Conservation (phyloP, 164 flowering plant species). For the Berberis thunbergii region DNA sequence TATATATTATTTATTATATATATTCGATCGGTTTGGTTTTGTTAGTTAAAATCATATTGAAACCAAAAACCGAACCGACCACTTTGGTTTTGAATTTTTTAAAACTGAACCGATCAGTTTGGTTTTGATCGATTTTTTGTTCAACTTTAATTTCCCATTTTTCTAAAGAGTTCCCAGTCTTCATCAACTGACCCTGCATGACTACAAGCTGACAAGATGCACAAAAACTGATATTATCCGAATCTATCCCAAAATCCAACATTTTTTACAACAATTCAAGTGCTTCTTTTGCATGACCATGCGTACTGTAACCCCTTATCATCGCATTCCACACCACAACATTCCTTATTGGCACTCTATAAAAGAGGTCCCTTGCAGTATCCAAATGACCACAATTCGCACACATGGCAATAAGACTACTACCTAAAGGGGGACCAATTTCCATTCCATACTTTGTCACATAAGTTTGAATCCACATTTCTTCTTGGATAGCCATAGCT, state of each 20-base stretch:
- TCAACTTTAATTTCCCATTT: constrained; percentile 9
- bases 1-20: no score
- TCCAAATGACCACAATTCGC: background rate
- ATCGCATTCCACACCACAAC: constrained; percentile 33
- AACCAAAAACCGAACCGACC: no score
- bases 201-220: constrained; percentile 34
- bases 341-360: constrained; percentile 20
- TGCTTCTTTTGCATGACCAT: constrained; percentile 19
- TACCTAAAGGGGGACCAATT: background rate
- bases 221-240: constrained; percentile 24
- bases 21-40: no score
- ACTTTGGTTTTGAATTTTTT: no score
- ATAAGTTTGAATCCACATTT: background rate
- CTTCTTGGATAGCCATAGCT: background rate
- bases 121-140: no score
- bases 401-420: background rate
- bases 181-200: constrained; percentile 30
- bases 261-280: constrained; percentile 22
- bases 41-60: no score
- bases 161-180: constrained; percentile 23
- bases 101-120: no score
- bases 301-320: constrained; percentile 33
- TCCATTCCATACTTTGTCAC: background rate
- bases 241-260: constrained; percentile 22
- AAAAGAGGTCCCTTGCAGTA: constrained; percentile 10